Evolutionary conservation across 2,329 filamentous ascomycete species (phyloP).

Genomic region (Colletotrichum sp.): DNA sequence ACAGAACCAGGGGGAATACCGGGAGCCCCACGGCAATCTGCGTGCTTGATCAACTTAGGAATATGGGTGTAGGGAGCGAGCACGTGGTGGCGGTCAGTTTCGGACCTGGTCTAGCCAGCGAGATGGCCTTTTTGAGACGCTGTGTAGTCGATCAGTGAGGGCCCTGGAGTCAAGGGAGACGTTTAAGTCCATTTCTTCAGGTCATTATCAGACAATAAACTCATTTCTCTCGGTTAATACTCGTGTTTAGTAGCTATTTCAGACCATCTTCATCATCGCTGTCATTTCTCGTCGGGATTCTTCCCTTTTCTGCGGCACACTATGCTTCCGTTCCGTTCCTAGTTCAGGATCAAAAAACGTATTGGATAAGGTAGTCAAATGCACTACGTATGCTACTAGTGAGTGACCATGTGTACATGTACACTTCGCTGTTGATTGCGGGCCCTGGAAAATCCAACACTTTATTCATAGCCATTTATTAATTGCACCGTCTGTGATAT

Average conservation of each 20-base stretch:
- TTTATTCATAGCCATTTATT: fast-evolving
- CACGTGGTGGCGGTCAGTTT: not conserved
- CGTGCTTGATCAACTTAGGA: not conserved
- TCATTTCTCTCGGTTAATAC: not conserved
- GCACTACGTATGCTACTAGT: not conserved
- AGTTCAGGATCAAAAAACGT: no score
- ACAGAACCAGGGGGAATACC: not conserved
- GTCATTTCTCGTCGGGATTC: no score
- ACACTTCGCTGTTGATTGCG: not conserved
- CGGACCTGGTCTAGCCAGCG: slow-evolving; percentile 4
- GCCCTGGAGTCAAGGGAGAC: not conserved
- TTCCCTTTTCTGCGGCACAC: no score
- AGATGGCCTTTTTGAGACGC: slow-evolving; percentile 1
- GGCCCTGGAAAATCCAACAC: not conserved
- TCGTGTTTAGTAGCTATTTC: not conserved
- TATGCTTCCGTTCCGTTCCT: no score
- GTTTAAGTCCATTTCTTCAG: not conserved
- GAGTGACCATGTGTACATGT: not conserved
- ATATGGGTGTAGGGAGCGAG: not conserved
- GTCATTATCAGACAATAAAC: not conserved
- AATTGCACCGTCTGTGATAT: not conserved
- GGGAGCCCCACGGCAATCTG: slow-evolving; percentile 4
- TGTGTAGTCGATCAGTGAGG: not conserved
- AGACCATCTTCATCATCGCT: no score
- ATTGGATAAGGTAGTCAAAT: no score